A percentile compares a stretch with the other conserved stretches of the same genome.
Conservation (phyloP, 805 yeast species). For the Candida ipomoeae region DNA sequence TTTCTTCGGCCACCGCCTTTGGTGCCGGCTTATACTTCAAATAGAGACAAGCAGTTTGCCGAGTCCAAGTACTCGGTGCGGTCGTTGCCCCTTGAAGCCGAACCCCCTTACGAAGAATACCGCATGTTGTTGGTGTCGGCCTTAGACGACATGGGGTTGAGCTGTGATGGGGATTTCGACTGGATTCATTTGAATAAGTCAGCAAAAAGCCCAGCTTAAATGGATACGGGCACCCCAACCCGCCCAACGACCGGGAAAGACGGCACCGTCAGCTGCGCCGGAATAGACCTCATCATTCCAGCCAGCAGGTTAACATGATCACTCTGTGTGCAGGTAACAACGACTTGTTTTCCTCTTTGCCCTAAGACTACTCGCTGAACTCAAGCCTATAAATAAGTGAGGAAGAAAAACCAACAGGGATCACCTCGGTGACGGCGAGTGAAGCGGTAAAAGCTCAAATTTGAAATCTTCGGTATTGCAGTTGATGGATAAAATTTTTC, state of each 20-base stretch:
- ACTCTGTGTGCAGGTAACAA: conserved; percentile 16
- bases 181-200: conserved; percentile 79
- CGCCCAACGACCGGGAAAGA: conserved; percentile 46
- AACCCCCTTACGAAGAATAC: conserved; percentile 71
- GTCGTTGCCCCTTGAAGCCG: conserved; percentile 68
- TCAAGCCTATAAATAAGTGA: no score
- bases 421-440: no score
- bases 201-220: conserved; percentile 77
- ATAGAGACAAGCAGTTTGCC: conserved; percentile 57
- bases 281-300: conserved; percentile 33
- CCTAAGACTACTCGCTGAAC: no score
- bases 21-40: no score
- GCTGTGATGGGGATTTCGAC: conserved; percentile 67
- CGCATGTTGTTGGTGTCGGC: conserved; percentile 57
- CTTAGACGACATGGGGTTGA: conserved; percentile 52
- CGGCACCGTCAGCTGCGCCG: conserved; percentile 46
- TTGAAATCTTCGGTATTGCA: no score
- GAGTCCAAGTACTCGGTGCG: conserved; percentile 69
- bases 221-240: conserved; percentile 75
- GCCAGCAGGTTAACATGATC: conserved; percentile 13
- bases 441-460: no score
- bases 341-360: conserved; percentile 10
- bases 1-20: no score
- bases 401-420: no score
- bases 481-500: no score